phyloP scores from a whole-genome alignment of 2,329 filamentous ascomycete species.

The Tolypocladium amazonense region DNA sequence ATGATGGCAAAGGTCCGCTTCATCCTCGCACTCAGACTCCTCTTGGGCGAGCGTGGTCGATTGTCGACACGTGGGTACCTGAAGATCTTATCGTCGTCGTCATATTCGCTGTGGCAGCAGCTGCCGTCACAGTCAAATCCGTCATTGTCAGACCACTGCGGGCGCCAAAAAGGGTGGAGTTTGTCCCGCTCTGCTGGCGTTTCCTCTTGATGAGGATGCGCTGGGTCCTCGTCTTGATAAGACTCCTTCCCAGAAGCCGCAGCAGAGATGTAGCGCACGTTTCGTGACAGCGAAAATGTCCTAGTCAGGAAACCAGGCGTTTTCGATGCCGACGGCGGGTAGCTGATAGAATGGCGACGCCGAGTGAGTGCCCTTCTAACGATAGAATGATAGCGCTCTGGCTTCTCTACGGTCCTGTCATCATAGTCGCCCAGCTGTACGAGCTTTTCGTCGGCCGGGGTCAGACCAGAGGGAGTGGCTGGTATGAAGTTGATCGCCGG shows the following conservation, averaged over 20 bases:
- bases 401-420: conserved; percentile 34
- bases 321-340: conserved; percentile 27
- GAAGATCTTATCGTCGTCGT: conserved; percentile 29
- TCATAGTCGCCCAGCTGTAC: conserved; percentile 43
- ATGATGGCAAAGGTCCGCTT: conserved; percentile 52
- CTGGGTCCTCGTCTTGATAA: conserved; percentile 15
- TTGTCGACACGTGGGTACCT: conserved; percentile 39
- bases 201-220: conserved; percentile 32
- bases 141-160: conserved; percentile 31
- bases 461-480: conserved; percentile 49
- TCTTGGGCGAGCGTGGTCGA: conserved; percentile 31
- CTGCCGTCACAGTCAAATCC: conserved; percentile 19
- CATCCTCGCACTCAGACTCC: conserved; percentile 41
- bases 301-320: conserved; percentile 34
- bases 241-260: conserved; percentile 11
- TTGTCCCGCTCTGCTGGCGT: conserved; percentile 40
- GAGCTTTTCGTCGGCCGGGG: conserved; percentile 41
- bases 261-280: conserved; percentile 20
- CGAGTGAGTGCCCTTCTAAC: conserved; percentile 43
- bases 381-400: conserved; percentile 36
- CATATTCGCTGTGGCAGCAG: conserved; percentile 22
- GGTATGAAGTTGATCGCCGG: conserved; percentile 48
- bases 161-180: conserved; percentile 52
- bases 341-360: conserved; percentile 31
- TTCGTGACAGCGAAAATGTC: conserved; percentile 42